Evolutionary conservation across 2,329 filamentous ascomycete genomes (phyloP).

Genomic region (Trichoderma koningiopsis): DNA sequence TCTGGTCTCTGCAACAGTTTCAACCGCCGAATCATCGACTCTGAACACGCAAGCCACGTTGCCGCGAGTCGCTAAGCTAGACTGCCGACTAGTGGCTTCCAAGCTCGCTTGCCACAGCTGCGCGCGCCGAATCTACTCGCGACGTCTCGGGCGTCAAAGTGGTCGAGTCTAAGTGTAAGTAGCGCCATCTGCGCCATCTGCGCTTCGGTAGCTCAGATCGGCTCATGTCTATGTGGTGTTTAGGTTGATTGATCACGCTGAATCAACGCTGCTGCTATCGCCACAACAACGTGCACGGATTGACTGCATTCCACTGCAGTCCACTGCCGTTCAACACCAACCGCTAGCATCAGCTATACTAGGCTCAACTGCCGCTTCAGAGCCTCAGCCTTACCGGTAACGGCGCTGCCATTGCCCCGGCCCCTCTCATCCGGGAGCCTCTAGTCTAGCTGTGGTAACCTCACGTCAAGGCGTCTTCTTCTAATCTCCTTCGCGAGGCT

Average conservation of each 20-base stretch:
- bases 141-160: slow-evolving; percentile 8
- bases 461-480: background rate
- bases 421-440: background rate
- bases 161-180: background rate
- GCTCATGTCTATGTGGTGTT: background rate
- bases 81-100: background rate
- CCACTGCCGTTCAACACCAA: background rate
- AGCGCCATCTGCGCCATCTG: slow-evolving; percentile 24
- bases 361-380: background rate
- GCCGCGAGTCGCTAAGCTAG: background rate
- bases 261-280: too few species aligned
- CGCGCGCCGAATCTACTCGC: slow-evolving; percentile 2
- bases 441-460: background rate
- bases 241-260: background rate
- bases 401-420: slow-evolving; percentile 14
- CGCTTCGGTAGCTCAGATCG: slow-evolving; percentile 17
- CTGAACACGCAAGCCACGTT: background rate
- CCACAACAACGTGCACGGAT: background rate
- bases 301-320: background rate
- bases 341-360: background rate
- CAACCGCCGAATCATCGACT: background rate
- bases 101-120: background rate
- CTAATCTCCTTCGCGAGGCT: background rate
- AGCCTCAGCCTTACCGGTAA: slow-evolving; percentile 21
- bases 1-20: too few species aligned